Evolutionary conservation across 139 green algal genomes (phyloP), one percentile per base, ranked within the genome.

Genomic region (Deuterostichococcus epilithicus): DNA sequence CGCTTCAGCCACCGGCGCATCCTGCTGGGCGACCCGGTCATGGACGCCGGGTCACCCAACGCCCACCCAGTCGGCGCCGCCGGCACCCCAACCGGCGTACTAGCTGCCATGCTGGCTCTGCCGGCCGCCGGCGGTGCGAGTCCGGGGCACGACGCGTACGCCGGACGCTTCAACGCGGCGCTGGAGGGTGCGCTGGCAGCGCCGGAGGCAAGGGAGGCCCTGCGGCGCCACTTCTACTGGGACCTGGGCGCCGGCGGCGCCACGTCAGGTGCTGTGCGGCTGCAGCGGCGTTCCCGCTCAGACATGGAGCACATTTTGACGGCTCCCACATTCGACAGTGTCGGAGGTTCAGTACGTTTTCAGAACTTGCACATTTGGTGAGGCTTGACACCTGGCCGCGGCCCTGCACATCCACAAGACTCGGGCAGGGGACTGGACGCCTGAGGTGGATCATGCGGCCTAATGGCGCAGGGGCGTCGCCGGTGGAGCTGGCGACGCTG

Each of bases 1-100:
- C 82, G 91, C 36, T 95, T 95, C 79, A 88, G 80, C 38, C 83
- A 92, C 79, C 80, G 87, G 32, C 65, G 84, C 45, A 33, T 94
- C 20, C 42, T 76, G n/a, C 44, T 84, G 72, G 75, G 72, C 13
- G 45, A 20, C 26, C 37, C 72, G 23, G 37, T 33, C 30, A 45
- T 32, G 15, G 37, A 38, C 70, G 42, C 75, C 47, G 33, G 15
- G 45, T 13, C 45, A 26, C 15, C 45, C 45, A 60, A 13, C 45
- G 45, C 45, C 18, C 15, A 18, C 45, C 45, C 15, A 18, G 45
- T 18, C 45, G 13, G 15, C 45, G 45, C 45, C 45, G 32, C 63
- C 36, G 63, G 84, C 34, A 74, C 65, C 22, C 39, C 74, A 13
- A 44, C 58, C 23, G 79, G 36, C 36, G 52, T 91, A 23, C 72